Percentiles rank a stretch among this genome's conserved stretches.
phyloP scores from a whole-genome alignment of 768 basidiomycete species.

The Lentinus tigrinus region DNA sequence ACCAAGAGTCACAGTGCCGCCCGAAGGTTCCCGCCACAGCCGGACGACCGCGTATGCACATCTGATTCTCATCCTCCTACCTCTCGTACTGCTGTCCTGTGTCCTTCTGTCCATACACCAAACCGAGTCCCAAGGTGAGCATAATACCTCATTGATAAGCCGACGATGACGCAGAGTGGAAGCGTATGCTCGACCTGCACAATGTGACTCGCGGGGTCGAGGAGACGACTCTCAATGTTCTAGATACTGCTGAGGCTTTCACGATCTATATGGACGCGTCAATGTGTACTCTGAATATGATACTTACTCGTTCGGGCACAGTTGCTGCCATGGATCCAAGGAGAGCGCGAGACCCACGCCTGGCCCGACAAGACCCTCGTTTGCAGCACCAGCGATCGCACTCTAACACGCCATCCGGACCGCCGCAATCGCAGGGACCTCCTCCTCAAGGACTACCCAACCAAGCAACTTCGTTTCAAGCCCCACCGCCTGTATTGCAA shows the following conservation, averaged over 20 bases:
- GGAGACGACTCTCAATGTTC: constrained; percentile 78
- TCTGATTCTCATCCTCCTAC: too few relatives aligned
- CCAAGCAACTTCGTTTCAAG: not conserved
- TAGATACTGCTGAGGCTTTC: constrained; percentile 87
- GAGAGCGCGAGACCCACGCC: constrained; percentile 76
- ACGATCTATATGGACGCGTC: not conserved
- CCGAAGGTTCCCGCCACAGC: too few relatives aligned
- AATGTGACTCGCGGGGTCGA: constrained; percentile 51
- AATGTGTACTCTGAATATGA: not conserved
- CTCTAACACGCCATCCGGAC: constrained; percentile 36
- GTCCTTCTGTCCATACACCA: not conserved
- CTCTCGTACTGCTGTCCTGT: too few relatives aligned
- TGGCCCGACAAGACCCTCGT: constrained; percentile 69
- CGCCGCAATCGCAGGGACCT: constrained; percentile 12
- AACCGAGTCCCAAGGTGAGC: not conserved
- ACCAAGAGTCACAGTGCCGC: too few relatives aligned
- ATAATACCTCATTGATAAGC: not conserved
- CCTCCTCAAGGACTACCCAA: constrained; percentile 5
- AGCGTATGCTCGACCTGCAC: constrained; percentile 67
- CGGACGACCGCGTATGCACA: too few relatives aligned
- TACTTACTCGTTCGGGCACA: constrained; percentile 1
- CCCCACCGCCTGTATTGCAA: not conserved
- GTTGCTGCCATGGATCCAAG: constrained; percentile 66
- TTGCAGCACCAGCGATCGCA: constrained; percentile 47
- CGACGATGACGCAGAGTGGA: constrained; percentile 92